These are phyloP conservation scores for Russula emetica DNA, from an alignment of 768 basidiomycete genomes.

Conservation along the genomic window DNA sequence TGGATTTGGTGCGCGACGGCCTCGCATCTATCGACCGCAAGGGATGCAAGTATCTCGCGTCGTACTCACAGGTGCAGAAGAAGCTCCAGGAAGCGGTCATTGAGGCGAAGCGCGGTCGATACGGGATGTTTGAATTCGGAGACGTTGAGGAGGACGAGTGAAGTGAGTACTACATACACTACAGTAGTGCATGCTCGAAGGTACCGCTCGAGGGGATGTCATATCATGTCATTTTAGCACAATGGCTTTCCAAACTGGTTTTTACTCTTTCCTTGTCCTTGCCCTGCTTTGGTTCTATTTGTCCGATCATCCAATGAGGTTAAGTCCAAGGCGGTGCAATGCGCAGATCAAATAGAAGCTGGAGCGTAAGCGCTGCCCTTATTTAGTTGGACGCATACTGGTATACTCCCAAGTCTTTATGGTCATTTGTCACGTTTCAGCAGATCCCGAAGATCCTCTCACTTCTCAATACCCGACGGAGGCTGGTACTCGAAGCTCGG, in stretches of 20 bases:
- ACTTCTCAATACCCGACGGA: too few relatives aligned
- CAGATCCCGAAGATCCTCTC: background rate
- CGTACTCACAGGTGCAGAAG: constrained; percentile 65
- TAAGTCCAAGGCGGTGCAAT: background rate
- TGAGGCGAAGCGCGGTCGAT: constrained; percentile 67
- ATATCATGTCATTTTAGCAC: background rate
- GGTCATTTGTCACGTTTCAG: background rate
- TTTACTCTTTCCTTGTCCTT: too few relatives aligned
- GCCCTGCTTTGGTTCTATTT: background rate
- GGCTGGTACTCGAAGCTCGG: too few relatives aligned
- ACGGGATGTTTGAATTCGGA: constrained; percentile 89
- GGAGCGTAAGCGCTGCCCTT: background rate
- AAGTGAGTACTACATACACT: too few relatives aligned
- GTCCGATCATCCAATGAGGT: background rate
- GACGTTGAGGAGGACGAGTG: constrained; percentile 81
- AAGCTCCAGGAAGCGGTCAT: constrained; percentile 57
- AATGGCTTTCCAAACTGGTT: too few relatives aligned
- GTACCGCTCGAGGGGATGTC: background rate
- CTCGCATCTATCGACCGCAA: constrained; percentile 76
- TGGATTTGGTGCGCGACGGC: constrained; percentile 84
- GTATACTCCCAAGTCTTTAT: background rate
- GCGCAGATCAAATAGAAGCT: background rate
- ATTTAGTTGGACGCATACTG: background rate
- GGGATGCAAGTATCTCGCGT: constrained; percentile 63
- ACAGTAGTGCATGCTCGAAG: background rate